These are phyloP conservation scores for Neoascochyta sp. DNA, from an alignment of 2,329 filamentous ascomycete genomes.

Conservation along the genomic window DNA sequence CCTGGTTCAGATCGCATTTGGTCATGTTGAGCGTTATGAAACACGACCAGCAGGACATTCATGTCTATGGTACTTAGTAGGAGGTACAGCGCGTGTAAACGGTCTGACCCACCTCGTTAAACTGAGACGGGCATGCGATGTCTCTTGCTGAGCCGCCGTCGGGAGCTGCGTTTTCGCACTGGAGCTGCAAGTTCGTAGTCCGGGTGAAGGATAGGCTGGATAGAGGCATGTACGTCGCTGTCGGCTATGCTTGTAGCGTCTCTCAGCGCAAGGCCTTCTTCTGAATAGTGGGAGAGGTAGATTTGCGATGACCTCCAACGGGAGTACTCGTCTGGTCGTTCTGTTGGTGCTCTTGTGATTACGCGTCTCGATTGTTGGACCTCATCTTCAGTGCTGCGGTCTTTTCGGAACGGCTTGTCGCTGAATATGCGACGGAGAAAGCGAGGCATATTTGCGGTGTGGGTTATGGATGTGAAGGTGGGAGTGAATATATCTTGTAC, in stretches of 20 bases:
- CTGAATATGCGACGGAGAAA: constrained; percentile 21
- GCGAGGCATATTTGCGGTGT: constrained; percentile 11
- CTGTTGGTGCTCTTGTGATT: constrained; percentile 12
- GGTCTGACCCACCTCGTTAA: constrained; percentile 3
- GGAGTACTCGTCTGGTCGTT: constrained; percentile 7
- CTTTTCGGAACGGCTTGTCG: constrained; percentile 18
- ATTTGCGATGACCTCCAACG: constrained; percentile 10
- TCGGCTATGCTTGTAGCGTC: constrained; percentile 20
- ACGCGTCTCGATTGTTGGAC: constrained; percentile 22
- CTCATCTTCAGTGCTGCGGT: constrained; percentile 11
- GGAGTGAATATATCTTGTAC: constrained; percentile 3
- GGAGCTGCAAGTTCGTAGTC: constrained; percentile 7
- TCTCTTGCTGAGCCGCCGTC: constrained; percentile 17
- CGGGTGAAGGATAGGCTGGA: constrained; percentile 16
- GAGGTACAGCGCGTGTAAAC: neutral
- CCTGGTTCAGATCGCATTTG: too few relatives aligned
- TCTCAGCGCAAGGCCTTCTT: constrained; percentile 7
- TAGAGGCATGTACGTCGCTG: constrained; percentile 12
- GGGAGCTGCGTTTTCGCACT: constrained; percentile 5
- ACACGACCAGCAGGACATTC: too few relatives aligned
- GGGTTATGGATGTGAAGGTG: neutral
- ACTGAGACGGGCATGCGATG: constrained; percentile 16
- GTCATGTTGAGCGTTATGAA: too few relatives aligned
- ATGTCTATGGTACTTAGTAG: neutral
- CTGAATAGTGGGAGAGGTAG: constrained; percentile 8